These are phyloP conservation scores for Pseudocohnilembus persalinus DNA, from an alignment of 169 alveolate genomes.

Conservation along the genomic window DNA sequence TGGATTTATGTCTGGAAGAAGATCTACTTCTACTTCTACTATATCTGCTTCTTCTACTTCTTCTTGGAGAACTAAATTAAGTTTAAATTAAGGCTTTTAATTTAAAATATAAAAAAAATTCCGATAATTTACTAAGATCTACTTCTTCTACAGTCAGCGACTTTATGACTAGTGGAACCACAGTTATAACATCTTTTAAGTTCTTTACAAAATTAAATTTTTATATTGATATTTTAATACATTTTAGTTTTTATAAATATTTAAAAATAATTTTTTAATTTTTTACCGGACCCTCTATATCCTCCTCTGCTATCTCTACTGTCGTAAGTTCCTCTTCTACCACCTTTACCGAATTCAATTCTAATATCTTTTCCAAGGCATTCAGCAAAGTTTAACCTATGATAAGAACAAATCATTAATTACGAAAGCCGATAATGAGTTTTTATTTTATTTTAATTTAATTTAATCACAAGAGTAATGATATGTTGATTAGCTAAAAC, in stretches of 20 bases:
- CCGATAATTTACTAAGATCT: too few relatives aligned
- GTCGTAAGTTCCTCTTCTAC: not conserved
- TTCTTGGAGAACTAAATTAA: not conserved
- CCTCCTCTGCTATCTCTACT: not conserved
- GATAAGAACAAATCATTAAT: not conserved
- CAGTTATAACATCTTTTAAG: not conserved
- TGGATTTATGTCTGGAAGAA: not conserved
- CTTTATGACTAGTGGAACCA: not conserved
- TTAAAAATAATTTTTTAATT: too few relatives aligned
- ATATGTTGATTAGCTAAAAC: too few relatives aligned
- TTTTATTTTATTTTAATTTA: too few relatives aligned
- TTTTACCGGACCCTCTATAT: too few relatives aligned
- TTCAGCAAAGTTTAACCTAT: not conserved
- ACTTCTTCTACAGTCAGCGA: not conserved
- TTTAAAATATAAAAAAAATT: too few relatives aligned
- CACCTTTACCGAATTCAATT: not conserved
- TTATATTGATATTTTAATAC: too few relatives aligned
- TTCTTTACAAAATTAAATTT: not conserved
- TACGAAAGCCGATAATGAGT: too few relatives aligned
- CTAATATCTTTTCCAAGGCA: not conserved
- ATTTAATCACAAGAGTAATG: too few relatives aligned
- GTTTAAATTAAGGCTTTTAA: too few relatives aligned
- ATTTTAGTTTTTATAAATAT: too few relatives aligned
- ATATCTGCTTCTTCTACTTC: not conserved
- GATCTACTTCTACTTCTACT: not conserved